Evolutionary conservation across 202 grass and related monocot species (phyloP).

Genomic region (Bolboschoenoplectus hybrid): DNA sequence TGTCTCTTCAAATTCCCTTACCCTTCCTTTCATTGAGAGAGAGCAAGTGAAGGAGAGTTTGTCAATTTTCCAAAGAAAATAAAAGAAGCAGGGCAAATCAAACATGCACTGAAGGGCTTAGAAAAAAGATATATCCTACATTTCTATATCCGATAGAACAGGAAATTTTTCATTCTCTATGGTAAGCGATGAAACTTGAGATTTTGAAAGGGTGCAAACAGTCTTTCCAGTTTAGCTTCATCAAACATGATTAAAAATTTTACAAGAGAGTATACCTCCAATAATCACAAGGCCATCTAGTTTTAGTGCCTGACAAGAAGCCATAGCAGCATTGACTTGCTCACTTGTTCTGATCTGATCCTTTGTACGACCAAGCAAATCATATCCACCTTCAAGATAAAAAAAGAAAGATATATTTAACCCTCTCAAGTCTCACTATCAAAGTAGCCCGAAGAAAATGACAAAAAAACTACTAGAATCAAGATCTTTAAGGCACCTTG

Average conservation of each 20-base stretch:
- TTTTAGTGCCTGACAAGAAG: constrained; percentile 78
- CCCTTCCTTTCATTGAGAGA: not conserved
- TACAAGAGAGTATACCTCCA: constrained; percentile 60
- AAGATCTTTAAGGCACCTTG: constrained; percentile 54
- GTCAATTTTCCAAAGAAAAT: not conserved
- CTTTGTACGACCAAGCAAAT: constrained; percentile 94
- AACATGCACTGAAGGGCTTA: not conserved
- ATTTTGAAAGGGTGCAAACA: not conserved
- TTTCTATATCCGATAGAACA: not conserved
- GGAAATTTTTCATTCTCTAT: not conserved
- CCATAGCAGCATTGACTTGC: constrained; percentile 90
- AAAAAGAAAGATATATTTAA: constrained; percentile 4
- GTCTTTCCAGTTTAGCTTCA: constrained; percentile 17
- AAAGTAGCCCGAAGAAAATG: not conserved
- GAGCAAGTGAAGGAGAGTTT: not conserved
- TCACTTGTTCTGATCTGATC: constrained; percentile 98
- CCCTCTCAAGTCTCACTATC: constrained; percentile 26
- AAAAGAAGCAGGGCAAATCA: not conserved
- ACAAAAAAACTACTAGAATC: not conserved
- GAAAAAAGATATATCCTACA: not conserved
- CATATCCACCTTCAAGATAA: constrained; percentile 68
- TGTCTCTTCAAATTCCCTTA: not conserved
- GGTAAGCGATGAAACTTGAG: not conserved
- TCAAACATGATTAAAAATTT: constrained; percentile 25
- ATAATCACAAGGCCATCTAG: constrained; percentile 91